Conservation (phyloP, 2,329 filamentous ascomycete species). For the Fusarium pseudonygamai region DNA sequence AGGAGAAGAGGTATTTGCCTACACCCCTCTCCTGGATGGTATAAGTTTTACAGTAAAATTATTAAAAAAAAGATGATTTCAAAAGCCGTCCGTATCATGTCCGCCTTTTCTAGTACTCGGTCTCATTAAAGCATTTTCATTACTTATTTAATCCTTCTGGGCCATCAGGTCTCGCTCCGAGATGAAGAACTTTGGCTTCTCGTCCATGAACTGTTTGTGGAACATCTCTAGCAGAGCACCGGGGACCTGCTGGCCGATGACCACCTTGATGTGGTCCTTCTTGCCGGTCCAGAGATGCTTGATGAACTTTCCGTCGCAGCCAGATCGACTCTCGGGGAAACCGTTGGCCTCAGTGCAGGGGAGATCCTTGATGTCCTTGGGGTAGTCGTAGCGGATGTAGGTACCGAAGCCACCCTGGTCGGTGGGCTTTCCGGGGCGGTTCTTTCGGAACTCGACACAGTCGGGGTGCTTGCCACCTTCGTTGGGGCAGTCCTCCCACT, state of each 20-base stretch:
- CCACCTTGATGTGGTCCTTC: slow-evolving; percentile 51
- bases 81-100: slow-evolving; percentile 35
- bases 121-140: slow-evolving; percentile 38
- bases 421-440: slow-evolving; percentile 50
- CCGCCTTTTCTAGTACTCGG: slow-evolving; percentile 27
- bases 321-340: slow-evolving; percentile 50
- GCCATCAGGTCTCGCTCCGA: slow-evolving; percentile 49
- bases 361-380: slow-evolving; percentile 52
- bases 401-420: slow-evolving; percentile 58
- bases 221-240: slow-evolving; percentile 49
- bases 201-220: slow-evolving; percentile 48
- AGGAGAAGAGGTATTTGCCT: slow-evolving; percentile 21
- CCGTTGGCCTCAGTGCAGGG: slow-evolving; percentile 56
- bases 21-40: slow-evolving; percentile 34
- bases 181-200: slow-evolving; percentile 49
- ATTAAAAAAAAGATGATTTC: slow-evolving; percentile 36
- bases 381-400: slow-evolving; percentile 54
- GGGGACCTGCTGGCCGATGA: slow-evolving; percentile 51
- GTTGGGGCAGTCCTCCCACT: slow-evolving; percentile 56
- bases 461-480: slow-evolving; percentile 51
- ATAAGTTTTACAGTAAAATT: slow-evolving; percentile 40
- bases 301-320: slow-evolving; percentile 54
- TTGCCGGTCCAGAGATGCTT: slow-evolving; percentile 57
- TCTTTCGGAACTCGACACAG: slow-evolving; percentile 51
- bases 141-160: slow-evolving; percentile 29